Conservation (phyloP, 73 alveolate genomes). For the Paramecium bursaria region DNA sequence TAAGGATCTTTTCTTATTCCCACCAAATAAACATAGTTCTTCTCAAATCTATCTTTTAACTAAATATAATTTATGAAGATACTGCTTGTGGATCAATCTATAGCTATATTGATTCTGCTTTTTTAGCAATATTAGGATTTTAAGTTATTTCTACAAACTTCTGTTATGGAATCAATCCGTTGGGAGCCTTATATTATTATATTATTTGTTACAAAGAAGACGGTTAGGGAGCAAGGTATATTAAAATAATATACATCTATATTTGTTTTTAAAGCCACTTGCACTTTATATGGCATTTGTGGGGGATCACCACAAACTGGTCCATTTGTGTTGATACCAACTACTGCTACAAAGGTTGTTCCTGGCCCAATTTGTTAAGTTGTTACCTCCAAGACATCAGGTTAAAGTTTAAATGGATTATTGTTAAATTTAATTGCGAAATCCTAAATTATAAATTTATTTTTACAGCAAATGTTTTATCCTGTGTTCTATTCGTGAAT, state of each 20-base stretch:
- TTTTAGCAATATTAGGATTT: conserved; percentile 40
- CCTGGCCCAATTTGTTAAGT: conserved; percentile 54
- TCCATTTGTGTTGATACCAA: conserved; percentile 50
- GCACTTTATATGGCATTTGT: conserved; percentile 54
- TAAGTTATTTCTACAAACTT: conserved; percentile 25
- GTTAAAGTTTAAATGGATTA: conserved; percentile 31
- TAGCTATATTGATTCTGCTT: conserved; percentile 22
- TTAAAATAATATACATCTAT: conserved; percentile 53
- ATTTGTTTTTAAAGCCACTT: conserved; percentile 63
- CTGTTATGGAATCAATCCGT: conserved; percentile 39
- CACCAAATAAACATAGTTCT: conserved; percentile 43
- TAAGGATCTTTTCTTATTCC: conserved; percentile 19
- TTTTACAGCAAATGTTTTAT: conserved; percentile 8
- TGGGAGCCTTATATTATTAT: neutral
- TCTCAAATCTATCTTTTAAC: conserved; percentile 55
- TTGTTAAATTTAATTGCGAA: conserved; percentile 47
- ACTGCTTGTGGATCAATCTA: neutral
- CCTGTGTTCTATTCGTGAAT: neutral
- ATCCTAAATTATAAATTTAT: neutral
- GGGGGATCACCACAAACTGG: conserved; percentile 59
- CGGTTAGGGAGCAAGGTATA: conserved; percentile 64
- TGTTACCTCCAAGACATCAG: conserved; percentile 1
- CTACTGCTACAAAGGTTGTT: neutral
- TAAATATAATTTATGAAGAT: neutral
- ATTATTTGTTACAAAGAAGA: conserved; percentile 15